Conservation (phyloP, 768 basidiomycete genomes). For the Rhodotorula babjevae region DNA sequence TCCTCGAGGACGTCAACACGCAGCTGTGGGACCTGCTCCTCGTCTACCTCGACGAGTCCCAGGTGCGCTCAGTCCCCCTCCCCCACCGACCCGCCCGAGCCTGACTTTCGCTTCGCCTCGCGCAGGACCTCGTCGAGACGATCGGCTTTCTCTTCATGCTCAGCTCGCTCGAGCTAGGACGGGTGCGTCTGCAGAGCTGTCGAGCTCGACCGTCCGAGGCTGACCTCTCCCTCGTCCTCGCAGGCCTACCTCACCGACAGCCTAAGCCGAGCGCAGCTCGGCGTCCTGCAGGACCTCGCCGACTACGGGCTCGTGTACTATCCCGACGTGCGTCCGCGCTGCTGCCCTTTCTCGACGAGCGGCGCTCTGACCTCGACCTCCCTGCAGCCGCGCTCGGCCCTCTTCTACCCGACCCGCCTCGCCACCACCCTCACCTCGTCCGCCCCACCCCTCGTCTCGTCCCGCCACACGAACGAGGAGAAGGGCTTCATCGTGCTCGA, state of each 20-base stretch:
- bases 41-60: slow-evolving; percentile 79
- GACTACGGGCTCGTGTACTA: slow-evolving; percentile 94
- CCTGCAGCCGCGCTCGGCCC: slow-evolving; percentile 60
- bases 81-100: too few relatives aligned
- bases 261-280: slow-evolving; percentile 69
- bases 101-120: neutral
- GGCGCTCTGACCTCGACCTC: slow-evolving; percentile 39
- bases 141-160: slow-evolving; percentile 94
- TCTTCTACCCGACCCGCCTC: slow-evolving; percentile 89
- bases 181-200: slow-evolving; percentile 58
- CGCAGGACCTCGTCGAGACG: slow-evolving; percentile 84
- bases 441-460: slow-evolving; percentile 56
- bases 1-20: slow-evolving; percentile 85
- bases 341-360: neutral
- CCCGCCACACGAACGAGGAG: slow-evolving; percentile 49
- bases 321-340: slow-evolving; percentile 50
- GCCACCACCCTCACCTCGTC: slow-evolving; percentile 92
- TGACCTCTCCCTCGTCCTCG: neutral
- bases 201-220: slow-evolving; percentile 19
- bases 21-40: slow-evolving; percentile 93
- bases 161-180: slow-evolving; percentile 89
- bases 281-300: slow-evolving; percentile 85
- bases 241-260: slow-evolving; percentile 86
- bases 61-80: slow-evolving; percentile 52
- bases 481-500: slow-evolving; percentile 92